A percentile compares a stretch with the other conserved stretches of the same genome.
These are phyloP conservation scores for Talaromyces sp. DNA, from an alignment of 2,329 filamentous ascomycete genomes.

Conservation along the genomic window DNA sequence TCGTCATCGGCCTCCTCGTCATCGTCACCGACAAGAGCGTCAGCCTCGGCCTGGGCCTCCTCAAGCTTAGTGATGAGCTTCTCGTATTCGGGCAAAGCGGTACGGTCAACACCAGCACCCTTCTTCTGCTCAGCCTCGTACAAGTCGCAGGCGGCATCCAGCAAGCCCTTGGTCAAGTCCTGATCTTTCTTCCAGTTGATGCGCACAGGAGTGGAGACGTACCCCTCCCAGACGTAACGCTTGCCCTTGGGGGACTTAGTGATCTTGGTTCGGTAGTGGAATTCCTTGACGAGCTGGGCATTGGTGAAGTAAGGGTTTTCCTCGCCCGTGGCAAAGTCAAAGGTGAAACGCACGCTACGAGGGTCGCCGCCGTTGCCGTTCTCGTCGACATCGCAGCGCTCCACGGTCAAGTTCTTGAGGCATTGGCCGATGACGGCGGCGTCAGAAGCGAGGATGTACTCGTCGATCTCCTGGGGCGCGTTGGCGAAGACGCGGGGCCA, in stretches of 20 bases:
- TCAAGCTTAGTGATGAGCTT: conserved; percentile 52
- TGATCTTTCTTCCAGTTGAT: conserved; percentile 85
- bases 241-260: conserved; percentile 42
- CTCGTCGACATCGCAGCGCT: conserved; percentile 69
- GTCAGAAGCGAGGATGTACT: conserved; percentile 81
- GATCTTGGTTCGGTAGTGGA: conserved; percentile 69
- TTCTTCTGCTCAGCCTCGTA: conserved; percentile 60
- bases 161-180: conserved; percentile 78
- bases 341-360: conserved; percentile 71
- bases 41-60: conserved; percentile 35
- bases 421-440: conserved; percentile 62
- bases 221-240: conserved; percentile 64
- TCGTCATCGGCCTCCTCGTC: conserved; percentile 37
- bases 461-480: conserved; percentile 79
- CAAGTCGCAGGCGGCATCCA: conserved; percentile 68
- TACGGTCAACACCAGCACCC: conserved; percentile 47
- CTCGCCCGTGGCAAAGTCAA: conserved; percentile 63
- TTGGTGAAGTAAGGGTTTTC: conserved; percentile 78
- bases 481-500: conserved; percentile 93
- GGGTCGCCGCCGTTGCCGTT: conserved; percentile 65
- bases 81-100: conserved; percentile 51
- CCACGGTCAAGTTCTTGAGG: conserved; percentile 67
- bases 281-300: conserved; percentile 79
- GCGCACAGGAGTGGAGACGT: conserved; percentile 83
- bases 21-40: conserved; percentile 24